Evolutionary conservation across 345 rosid genomes (phyloP), one percentile per base, ranked within the genome.

Genomic region (Aurinia saxatilis): DNA sequence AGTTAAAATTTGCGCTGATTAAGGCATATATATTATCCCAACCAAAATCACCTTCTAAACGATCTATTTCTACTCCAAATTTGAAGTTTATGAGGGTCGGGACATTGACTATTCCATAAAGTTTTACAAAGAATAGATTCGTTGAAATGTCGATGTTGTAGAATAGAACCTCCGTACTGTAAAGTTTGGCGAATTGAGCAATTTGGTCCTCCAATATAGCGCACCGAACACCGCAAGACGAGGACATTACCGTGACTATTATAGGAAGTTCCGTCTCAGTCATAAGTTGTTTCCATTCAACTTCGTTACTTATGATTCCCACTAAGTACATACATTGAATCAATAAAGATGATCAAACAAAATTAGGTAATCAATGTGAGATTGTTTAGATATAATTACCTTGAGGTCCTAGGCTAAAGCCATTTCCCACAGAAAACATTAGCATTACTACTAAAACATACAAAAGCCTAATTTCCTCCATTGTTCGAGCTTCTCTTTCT

Each of bases 351-450:
- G n/a, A 40, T 63, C 15, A 50, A 16, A 50, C 57, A 49, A 29
- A n/a, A 29, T 29, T n/a, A n/a, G n/a, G n/a, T 27, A 30, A 30
- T 12, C 3, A 10, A 29, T 27, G 29, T 17, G 31, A 18, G 38
- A 39, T 39, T 30, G 41, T 40, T 40, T 38, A 19, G 12, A 1
- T 38, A 30, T 51, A 51, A 59, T 50, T 51, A 51, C 68, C 68
- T 51, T 63, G 60, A 51, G n/a, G n/a, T n/a, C n/a, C n/a, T n/a
- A n/a, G n/a, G n/a, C 68, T 18, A 39, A 8, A 39, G 23, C 59
- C 48, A 50, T 30, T 15, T 17, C 8, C 23, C 7, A 51, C 59
- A 33, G 51, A 30, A 50, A 5, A 40, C 41, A 40, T 51, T 30
- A 51, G 50, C 59, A 63, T 63, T 30, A 63, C 33, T 18, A 21